Evolutionary conservation across 2,329 filamentous ascomycete genomes (phyloP).

Genomic region (Zymoseptoria passerinii): DNA sequence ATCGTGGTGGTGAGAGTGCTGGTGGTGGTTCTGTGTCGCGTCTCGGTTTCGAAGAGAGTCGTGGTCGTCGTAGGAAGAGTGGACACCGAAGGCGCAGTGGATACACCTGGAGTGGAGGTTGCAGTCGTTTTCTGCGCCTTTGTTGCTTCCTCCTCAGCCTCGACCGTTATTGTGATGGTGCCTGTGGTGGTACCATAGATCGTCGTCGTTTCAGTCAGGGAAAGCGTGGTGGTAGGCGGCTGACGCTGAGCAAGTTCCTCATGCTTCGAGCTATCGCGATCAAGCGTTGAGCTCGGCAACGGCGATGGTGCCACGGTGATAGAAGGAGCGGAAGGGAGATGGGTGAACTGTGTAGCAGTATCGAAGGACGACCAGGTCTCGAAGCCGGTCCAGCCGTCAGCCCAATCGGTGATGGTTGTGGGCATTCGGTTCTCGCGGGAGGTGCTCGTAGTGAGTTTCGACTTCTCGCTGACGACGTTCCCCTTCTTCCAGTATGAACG

Average conservation of each 20-base stretch:
- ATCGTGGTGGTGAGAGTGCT: neutral
- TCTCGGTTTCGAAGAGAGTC: neutral
- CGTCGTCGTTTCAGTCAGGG: neutral
- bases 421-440: neutral
- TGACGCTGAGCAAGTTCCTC: too few species aligned
- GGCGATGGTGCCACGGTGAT: neutral
- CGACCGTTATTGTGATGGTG: neutral
- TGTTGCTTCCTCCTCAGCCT: neutral
- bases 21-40: neutral
- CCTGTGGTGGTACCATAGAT: neutral
- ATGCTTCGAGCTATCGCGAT: too few species aligned
- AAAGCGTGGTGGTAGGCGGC: neutral
- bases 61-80: neutral
- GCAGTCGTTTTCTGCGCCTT: neutral
- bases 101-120: neutral
- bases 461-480: too few species aligned
- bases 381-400: neutral
- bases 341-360: neutral
- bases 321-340: neutral
- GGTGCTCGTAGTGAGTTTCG: neutral
- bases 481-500: too few species aligned
- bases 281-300: neutral
- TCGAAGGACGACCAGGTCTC: neutral
- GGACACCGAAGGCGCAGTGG: neutral
- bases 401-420: neutral